phyloP scores from a whole-genome alignment of 1,284 basidiomycete species.

The Cryptococcus wingfieldii region DNA sequence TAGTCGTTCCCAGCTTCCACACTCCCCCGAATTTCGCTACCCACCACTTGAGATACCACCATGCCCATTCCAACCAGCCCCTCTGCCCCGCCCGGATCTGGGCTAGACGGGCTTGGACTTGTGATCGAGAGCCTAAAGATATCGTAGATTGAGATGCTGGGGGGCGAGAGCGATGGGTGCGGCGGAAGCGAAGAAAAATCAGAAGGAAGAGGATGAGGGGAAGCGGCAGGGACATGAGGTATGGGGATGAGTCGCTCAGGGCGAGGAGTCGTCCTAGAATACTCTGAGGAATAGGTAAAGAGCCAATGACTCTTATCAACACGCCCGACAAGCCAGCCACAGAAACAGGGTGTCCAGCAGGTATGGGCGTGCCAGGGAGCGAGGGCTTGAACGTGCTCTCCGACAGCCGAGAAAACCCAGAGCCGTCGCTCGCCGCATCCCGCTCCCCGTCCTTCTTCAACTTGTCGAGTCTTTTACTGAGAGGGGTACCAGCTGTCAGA shows the following conservation, averaged over 20 bases:
- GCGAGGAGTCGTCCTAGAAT: neutral
- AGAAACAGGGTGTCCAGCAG: neutral
- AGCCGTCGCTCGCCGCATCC: neutral
- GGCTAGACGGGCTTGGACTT: slow-evolving; percentile 12
- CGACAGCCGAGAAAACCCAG: neutral
- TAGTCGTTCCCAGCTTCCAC: slow-evolving; percentile 44
- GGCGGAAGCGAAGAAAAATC: slow-evolving; percentile 1
- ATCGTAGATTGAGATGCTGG: neutral
- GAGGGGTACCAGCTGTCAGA: neutral
- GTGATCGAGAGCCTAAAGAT: neutral
- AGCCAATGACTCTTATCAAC: neutral
- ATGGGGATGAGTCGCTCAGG: neutral
- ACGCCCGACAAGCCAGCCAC: neutral
- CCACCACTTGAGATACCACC: slow-evolving; percentile 40
- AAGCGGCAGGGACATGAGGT: slow-evolving; percentile 8
- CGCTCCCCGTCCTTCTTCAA: neutral
- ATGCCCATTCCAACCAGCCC: slow-evolving; percentile 25
- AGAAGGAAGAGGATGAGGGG: slow-evolving; percentile 12
- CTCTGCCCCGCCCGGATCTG: slow-evolving; percentile 9
- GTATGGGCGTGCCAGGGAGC: neutral
- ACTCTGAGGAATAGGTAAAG: neutral
- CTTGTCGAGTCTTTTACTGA: neutral
- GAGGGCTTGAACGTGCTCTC: neutral
- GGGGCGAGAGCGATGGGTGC: neutral
- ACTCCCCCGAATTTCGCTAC: slow-evolving; percentile 35